phyloP scores from a whole-genome alignment of 306 rosid species.

The Astragalus glycyphyllos region DNA sequence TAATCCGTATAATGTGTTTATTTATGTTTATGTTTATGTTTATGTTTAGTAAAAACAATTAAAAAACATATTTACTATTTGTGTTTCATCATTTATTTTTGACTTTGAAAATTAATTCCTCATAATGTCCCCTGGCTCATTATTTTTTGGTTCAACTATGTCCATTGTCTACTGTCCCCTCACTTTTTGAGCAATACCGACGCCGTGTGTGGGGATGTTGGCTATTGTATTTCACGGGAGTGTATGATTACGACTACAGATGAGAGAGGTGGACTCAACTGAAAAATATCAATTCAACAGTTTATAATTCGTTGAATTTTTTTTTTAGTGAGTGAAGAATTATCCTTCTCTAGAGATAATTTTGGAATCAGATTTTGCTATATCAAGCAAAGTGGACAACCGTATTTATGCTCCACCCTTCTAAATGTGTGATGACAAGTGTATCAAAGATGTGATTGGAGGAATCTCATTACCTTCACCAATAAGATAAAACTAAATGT shows the following conservation, averaged over 20 bases:
- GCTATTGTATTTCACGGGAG: not conserved
- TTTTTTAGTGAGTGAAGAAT: slow-evolving; percentile 15
- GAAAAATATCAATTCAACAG: slow-evolving; percentile 20
- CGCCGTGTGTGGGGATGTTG: slow-evolving; percentile 26
- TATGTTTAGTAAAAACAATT: too few relatives aligned
- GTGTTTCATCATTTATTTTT: slow-evolving; percentile 33
- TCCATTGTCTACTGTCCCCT: slow-evolving; percentile 8
- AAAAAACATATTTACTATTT: slow-evolving; percentile 2
- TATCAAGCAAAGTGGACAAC: slow-evolving; percentile 33
- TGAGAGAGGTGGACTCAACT: slow-evolving; percentile 4
- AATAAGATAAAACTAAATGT: too few relatives aligned
- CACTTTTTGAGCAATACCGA: not conserved
- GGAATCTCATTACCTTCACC: not conserved
- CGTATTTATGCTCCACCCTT: slow-evolving; percentile 44
- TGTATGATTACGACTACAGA: not conserved
- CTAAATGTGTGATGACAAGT: slow-evolving; percentile 1
- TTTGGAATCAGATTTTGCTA: slow-evolving; percentile 13
- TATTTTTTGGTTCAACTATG: slow-evolving; percentile 20
- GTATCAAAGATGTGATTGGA: not conserved
- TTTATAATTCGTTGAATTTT: not conserved
- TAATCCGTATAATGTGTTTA: not conserved
- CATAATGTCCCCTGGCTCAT: slow-evolving; percentile 30
- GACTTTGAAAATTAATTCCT: slow-evolving; percentile 28
- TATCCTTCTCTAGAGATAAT: slow-evolving; percentile 17
- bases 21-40: too few relatives aligned